These are phyloP conservation scores for Falciphora oryzae DNA, from an alignment of 2,329 filamentous ascomycete species.

Conservation along the genomic window DNA sequence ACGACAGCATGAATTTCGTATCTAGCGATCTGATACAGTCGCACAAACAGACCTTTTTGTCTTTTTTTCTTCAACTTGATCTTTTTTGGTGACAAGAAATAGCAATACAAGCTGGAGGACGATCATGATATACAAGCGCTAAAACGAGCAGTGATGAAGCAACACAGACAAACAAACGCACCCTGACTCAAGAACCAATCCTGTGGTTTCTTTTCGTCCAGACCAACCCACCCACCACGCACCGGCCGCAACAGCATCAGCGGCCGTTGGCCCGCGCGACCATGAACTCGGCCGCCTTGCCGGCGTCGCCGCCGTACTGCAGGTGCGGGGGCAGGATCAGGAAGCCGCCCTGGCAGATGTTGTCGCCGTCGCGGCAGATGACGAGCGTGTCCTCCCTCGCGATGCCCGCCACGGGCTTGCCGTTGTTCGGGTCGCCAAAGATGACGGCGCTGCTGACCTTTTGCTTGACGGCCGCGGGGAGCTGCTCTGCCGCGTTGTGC, in stretches of 20 bases:
- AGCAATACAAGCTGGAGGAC: too few relatives aligned
- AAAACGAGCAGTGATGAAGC: too few relatives aligned
- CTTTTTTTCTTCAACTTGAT: neutral
- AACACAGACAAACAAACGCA: neutral
- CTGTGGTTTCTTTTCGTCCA: neutral
- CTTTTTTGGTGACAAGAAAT: neutral
- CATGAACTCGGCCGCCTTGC: constrained; percentile 21
- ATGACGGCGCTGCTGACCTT: constrained; percentile 22
- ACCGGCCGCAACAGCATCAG: too few relatives aligned
- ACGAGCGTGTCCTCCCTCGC: constrained; percentile 14
- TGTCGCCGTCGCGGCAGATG: constrained; percentile 20
- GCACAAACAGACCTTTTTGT: neutral
- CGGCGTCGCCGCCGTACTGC: constrained; percentile 20
- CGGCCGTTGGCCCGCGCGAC: constrained; percentile 6
- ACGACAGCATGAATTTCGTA: neutral
- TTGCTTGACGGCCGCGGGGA: constrained; percentile 15
- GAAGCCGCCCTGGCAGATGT: constrained; percentile 22
- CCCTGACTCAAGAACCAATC: neutral
- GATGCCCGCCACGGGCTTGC: constrained; percentile 15
- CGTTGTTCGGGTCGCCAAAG: constrained; percentile 25
- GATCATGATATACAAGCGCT: neutral
- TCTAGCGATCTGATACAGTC: neutral
- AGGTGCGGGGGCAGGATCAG: constrained; percentile 21
- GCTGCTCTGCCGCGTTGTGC: constrained; percentile 20
- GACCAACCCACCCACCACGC: too few relatives aligned